Percentiles rank a stretch among this genome's conserved stretches.
phyloP scores from a whole-genome alignment of 305 asterid genomes.

The Rubia tinctorum region DNA sequence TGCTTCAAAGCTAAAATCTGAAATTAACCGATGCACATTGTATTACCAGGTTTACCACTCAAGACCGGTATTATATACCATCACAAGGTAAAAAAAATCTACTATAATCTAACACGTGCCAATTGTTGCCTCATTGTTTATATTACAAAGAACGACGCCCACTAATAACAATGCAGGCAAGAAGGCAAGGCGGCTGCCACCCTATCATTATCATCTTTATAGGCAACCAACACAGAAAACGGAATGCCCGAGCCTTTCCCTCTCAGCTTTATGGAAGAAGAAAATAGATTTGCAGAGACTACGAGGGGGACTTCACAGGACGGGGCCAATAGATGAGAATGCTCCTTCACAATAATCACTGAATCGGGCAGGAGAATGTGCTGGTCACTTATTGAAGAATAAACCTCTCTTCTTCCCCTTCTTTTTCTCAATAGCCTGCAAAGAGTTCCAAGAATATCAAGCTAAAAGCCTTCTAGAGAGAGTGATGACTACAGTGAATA shows the following conservation, averaged over 20 bases:
- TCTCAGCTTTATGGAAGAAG: background rate
- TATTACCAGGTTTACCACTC: no score
- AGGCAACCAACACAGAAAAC: background rate
- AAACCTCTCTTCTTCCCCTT: constrained; percentile 58
- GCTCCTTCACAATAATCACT: background rate
- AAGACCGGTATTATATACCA: no score
- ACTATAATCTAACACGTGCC: no score
- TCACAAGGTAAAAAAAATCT: no score
- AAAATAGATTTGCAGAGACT: background rate
- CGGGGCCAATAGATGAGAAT: background rate
- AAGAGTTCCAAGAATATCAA: constrained; percentile 1
- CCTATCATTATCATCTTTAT: background rate
- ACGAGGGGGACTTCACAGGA: background rate
- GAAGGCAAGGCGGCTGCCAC: background rate
- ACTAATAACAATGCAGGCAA: no score
- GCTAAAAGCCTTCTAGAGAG: background rate
- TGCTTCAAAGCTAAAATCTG: no score
- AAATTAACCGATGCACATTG: no score
- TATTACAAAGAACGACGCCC: background rate
- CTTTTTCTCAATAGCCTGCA: constrained; percentile 81
- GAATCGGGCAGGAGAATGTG: background rate
- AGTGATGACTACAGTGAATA: background rate
- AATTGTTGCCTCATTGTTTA: background rate
- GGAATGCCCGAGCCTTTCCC: background rate
- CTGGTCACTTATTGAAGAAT: constrained; percentile 54